Evolutionary conservation across 2,329 filamentous ascomycete genomes (phyloP), one percentile per base, ranked within the genome.

Genomic region (Neonectria ditissima): DNA sequence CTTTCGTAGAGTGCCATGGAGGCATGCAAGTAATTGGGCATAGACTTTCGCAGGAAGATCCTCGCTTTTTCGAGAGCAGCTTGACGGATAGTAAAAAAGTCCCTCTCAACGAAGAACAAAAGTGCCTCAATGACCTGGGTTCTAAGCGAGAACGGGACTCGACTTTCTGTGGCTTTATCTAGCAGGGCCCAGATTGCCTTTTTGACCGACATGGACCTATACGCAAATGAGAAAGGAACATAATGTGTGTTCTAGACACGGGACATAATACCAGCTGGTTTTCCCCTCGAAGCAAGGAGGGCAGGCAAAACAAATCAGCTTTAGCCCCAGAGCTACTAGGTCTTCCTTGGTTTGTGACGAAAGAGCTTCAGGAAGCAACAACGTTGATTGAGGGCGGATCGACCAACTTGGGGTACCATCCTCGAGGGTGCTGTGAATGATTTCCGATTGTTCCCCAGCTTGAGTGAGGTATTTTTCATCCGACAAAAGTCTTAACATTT

Each of bases 251-350:
- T 10, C 5, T 3, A 4, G 16, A 14, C 0, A 14, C 1, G n/a
- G 13, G 4, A 9, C 2, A 2, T 10, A 59, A 16, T 72, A 77
- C 76, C 76, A 78, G 14, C 67, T 65, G 2, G 65, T 66, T 20
- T 77, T 76, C 7, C 76, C 76, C 48, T 78, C 76, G 13, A 74
- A 77, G 32, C 73, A 75, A 4, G 73, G 76, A 3, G 76, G 76
- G 11, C 73, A 75, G 1, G 68, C 65, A 45, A 75, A 77, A 22
- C 74, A 78, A 0, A 78, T 7, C 0, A 78, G 39, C 2, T 62
- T 70, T 0, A 78, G 30, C 0, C 70, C 73, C 0, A 67, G 60
- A 0, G 55, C 56, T 1, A 64, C 60, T n/a, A 74, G 65, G 1
- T 72, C 65, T 18, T 74, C 70, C 2, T 53, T 22, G 0, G 69